Conservation (phyloP, 2,329 filamentous ascomycete genomes). For the Xylaria hypoxylon region DNA sequence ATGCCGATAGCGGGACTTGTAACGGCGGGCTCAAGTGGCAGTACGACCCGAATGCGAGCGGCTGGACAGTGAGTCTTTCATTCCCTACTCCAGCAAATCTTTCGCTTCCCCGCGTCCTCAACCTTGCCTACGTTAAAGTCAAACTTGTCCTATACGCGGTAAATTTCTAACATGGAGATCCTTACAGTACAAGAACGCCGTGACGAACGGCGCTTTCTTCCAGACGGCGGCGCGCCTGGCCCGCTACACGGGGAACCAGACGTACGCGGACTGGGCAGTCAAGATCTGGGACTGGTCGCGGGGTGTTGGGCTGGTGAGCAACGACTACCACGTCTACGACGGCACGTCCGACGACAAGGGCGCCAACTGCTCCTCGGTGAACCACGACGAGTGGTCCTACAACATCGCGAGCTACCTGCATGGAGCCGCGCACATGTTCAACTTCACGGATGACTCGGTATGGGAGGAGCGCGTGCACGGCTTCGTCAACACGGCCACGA, state of each 20-base stretch:
- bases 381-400: slow-evolving; percentile 59
- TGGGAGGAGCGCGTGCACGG: slow-evolving; percentile 61
- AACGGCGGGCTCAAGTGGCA: slow-evolving; percentile 75
- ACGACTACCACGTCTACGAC: slow-evolving; percentile 69
- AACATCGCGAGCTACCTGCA: slow-evolving; percentile 51
- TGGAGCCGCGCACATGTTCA: slow-evolving; percentile 55
- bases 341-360: slow-evolving; percentile 59
- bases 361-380: slow-evolving; percentile 64
- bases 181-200: slow-evolving; percentile 69
- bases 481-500: slow-evolving; percentile 55
- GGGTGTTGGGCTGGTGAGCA: slow-evolving; percentile 63
- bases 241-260: slow-evolving; percentile 81
- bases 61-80: slow-evolving; percentile 60
- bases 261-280: slow-evolving; percentile 80
- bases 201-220: slow-evolving; percentile 77
- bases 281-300: slow-evolving; percentile 75
- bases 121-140: no score
- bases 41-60: slow-evolving; percentile 70
- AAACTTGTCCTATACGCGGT: neutral
- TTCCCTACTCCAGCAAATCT: no score
- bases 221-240: slow-evolving; percentile 80
- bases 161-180: neutral
- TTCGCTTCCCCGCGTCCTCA: no score
- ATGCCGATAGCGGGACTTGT: slow-evolving; percentile 62
- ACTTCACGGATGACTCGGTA: slow-evolving; percentile 53